phyloP scores from a whole-genome alignment of 371 early-diverging fungal genomes.

The Choanephora cucurbitarum region DNA sequence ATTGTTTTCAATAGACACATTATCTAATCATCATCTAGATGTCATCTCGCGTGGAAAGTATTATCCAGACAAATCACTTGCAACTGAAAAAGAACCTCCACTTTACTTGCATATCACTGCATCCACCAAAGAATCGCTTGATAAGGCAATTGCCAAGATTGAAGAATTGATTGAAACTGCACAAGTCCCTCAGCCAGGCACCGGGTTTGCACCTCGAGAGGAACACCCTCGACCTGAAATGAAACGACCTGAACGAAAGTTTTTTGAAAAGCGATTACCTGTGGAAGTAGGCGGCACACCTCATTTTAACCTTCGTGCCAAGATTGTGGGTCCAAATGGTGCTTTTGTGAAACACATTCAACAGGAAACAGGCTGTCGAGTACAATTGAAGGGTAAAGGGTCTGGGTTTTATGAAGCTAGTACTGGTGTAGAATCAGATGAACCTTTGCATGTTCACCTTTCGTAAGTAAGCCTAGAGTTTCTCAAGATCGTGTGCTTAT shows the following conservation, averaged over 20 bases:
- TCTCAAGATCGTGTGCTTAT: not conserved
- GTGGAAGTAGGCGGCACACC: slow-evolving; percentile 74
- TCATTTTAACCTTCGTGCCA: slow-evolving; percentile 79
- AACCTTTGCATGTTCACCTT: slow-evolving; percentile 79
- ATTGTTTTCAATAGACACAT: not conserved
- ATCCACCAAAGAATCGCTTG: slow-evolving; percentile 63
- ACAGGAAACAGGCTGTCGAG: slow-evolving; percentile 73
- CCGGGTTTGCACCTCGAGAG: slow-evolving; percentile 22
- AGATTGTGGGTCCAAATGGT: slow-evolving; percentile 86
- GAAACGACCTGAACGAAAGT: slow-evolving; percentile 37
- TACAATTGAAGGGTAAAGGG: slow-evolving; percentile 82
- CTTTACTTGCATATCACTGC: slow-evolving; percentile 80
- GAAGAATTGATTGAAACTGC: slow-evolving; percentile 70
- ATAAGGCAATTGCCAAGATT: slow-evolving; percentile 70
- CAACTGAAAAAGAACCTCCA: slow-evolving; percentile 77
- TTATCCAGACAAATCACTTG: slow-evolving; percentile 71
- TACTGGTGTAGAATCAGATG: slow-evolving; percentile 72
- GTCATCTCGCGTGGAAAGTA: slow-evolving; percentile 86
- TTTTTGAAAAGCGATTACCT: slow-evolving; percentile 67
- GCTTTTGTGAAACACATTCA: slow-evolving; percentile 89
- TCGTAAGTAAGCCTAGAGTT: slow-evolving; percentile 53
- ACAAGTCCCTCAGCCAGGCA: slow-evolving; percentile 26
- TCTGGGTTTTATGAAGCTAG: slow-evolving; percentile 78
- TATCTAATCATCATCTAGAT: slow-evolving; percentile 43
- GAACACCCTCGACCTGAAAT: slow-evolving; percentile 15